Evolutionary conservation across 257 asterid species (phyloP).

Genomic region (Primulina huaijiensis): DNA sequence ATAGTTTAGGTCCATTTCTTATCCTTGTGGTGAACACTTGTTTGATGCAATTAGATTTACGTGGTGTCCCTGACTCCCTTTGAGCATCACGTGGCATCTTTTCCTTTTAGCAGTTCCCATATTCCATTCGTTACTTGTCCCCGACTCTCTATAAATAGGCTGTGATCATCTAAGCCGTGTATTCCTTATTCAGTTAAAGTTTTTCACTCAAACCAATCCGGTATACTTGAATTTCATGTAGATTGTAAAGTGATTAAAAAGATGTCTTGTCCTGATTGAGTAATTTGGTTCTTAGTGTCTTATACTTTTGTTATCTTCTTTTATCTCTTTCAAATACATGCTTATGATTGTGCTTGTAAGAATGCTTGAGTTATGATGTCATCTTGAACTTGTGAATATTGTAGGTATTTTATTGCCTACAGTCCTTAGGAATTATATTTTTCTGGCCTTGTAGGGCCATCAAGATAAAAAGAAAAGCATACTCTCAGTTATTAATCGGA

Average conservation of each 20-base stretch:
- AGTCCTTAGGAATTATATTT: neutral
- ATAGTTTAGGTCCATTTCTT: neutral
- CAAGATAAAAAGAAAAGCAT: neutral
- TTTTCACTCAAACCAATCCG: neutral
- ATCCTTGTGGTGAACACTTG: neutral
- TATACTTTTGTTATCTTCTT: no score
- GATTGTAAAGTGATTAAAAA: neutral
- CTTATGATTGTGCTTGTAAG: neutral
- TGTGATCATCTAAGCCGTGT: neutral
- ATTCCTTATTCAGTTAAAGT: neutral
- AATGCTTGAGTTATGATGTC: neutral
- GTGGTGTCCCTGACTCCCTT: no score
- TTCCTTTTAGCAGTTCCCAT: neutral
- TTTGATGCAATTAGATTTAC: neutral
- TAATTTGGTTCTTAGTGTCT: neutral
- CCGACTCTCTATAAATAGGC: no score
- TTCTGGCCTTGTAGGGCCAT: conserved; percentile 1
- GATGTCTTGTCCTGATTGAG: neutral
- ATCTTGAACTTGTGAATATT: neutral
- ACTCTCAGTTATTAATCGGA: neutral
- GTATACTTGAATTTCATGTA: conserved; percentile 8
- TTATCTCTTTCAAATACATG: neutral
- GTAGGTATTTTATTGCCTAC: neutral
- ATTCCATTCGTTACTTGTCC: neutral
- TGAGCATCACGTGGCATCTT: neutral